Evolutionary conservation across 2,329 filamentous ascomycete species (phyloP).

Genomic region (Rutstroemia sp.): DNA sequence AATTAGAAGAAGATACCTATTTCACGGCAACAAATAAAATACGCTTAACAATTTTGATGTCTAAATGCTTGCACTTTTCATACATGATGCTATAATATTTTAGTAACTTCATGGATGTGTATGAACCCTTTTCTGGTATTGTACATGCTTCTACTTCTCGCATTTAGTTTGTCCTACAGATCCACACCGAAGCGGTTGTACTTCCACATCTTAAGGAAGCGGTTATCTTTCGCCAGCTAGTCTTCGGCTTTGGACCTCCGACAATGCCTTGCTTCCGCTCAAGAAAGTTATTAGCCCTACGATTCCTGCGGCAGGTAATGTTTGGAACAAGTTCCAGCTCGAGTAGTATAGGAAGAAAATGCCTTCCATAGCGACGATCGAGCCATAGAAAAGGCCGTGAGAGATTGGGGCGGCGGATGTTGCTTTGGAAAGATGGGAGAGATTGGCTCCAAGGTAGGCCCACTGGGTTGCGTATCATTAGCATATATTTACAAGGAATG

Average conservation of each 20-base stretch:
- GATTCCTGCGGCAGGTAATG: conserved; percentile 63
- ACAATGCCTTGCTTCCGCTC: conserved; percentile 82
- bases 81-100: no score
- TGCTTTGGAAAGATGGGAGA: conserved; percentile 69
- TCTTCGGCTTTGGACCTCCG: conserved; percentile 85
- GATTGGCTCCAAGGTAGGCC: conserved; percentile 74
- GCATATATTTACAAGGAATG: conserved; percentile 17
- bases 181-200: neutral
- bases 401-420: conserved; percentile 69
- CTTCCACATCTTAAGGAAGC: neutral
- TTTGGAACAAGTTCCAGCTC: conserved; percentile 86
- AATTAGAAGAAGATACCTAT: neutral
- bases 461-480: conserved; percentile 47
- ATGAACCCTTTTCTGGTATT: conserved; percentile 2
- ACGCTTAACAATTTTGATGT: neutral
- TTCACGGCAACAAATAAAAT: neutral
- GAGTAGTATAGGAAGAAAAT: conserved; percentile 95
- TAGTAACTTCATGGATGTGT: no score
- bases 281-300: conserved; percentile 69
- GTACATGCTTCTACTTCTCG: neutral
- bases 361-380: conserved; percentile 78
- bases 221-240: conserved; percentile 48
- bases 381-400: conserved; percentile 79
- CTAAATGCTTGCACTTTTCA: neutral
- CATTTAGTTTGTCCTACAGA: neutral